phyloP scores from a whole-genome alignment of 164 flowering plant species.

The Tetracentron sinense region DNA sequence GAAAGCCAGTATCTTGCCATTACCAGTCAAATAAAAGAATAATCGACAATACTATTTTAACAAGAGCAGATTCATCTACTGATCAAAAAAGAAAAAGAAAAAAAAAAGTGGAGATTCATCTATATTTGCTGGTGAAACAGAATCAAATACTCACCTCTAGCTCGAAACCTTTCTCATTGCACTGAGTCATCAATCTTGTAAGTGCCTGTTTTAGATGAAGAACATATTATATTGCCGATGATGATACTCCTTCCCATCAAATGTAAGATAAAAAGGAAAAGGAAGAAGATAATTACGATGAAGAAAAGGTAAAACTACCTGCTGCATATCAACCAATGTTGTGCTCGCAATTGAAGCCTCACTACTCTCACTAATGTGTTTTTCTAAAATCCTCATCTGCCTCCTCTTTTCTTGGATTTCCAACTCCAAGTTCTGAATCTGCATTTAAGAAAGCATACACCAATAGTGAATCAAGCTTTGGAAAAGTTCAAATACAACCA shows the following conservation, averaged over 20 bases:
- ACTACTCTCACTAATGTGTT: slow-evolving; percentile 72
- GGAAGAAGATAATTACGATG: not conserved
- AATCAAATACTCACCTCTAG: slow-evolving; percentile 58
- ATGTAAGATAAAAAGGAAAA: not conserved
- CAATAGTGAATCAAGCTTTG: not conserved
- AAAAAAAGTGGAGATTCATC: slow-evolving; percentile 1
- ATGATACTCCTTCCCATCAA: not conserved
- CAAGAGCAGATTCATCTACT: not conserved
- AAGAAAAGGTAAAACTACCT: slow-evolving; percentile 43
- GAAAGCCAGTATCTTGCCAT: not conserved
- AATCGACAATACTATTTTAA: not conserved
- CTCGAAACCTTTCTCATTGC: slow-evolving; percentile 89
- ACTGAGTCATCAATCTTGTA: slow-evolving; percentile 79
- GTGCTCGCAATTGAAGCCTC: slow-evolving; percentile 85
- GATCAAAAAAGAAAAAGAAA: too few relatives aligned
- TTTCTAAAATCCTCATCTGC: slow-evolving; percentile 82
- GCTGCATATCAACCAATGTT: slow-evolving; percentile 89
- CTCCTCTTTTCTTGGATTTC: slow-evolving; percentile 81
- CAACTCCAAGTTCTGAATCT: slow-evolving; percentile 82
- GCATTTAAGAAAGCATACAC: slow-evolving; percentile 13
- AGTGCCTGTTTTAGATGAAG: slow-evolving; percentile 54
- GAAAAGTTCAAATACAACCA: not conserved
- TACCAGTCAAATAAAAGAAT: not conserved
- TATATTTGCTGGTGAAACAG: not conserved
- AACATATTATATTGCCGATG: not conserved